These are phyloP conservation scores for Neopestalotiopsis clavispora DNA, from an alignment of 2,329 filamentous ascomycete species.

Conservation along the genomic window DNA sequence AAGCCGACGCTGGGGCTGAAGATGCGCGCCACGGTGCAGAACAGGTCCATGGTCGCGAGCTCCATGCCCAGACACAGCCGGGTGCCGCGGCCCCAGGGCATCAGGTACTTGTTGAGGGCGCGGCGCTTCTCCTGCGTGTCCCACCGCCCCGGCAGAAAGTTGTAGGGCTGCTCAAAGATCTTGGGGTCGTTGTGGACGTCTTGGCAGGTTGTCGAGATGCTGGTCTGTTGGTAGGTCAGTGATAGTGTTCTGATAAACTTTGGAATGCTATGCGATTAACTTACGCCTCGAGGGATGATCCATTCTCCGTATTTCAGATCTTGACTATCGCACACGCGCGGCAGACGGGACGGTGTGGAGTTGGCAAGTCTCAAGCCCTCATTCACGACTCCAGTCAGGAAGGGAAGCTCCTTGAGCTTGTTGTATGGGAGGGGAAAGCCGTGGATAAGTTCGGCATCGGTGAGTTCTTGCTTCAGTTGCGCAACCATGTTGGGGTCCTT, in stretches of 20 bases:
- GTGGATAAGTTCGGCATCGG: conserved; percentile 23
- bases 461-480: conserved; percentile 22
- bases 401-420: conserved; percentile 27
- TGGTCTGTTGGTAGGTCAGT: conserved; percentile 21
- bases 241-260: not conserved
- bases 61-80: conserved; percentile 29
- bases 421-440: conserved; percentile 23
- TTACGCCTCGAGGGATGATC: conserved; percentile 26
- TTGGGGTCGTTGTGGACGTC: conserved; percentile 26
- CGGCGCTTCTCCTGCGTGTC: conserved; percentile 22
- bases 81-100: conserved; percentile 28
- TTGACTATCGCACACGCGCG: conserved; percentile 27
- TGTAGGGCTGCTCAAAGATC: conserved; percentile 23
- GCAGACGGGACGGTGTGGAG: conserved; percentile 28
- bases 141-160: conserved; percentile 29
- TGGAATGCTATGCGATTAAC: conserved; percentile 9
- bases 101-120: conserved; percentile 25
- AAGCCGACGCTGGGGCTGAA: conserved; percentile 27
- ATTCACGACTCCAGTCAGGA: conserved; percentile 29
- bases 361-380: conserved; percentile 29
- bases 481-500: conserved; percentile 23
- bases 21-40: conserved; percentile 28
- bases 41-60: conserved; percentile 29
- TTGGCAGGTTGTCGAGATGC: conserved; percentile 28
- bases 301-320: conserved; percentile 26